A percentile compares a stretch with the other conserved stretches of the same genome.
These are phyloP conservation scores for Alectoria sarmentosa DNA, from an alignment of 495 filamentous ascomycete species.

Conservation along the genomic window DNA sequence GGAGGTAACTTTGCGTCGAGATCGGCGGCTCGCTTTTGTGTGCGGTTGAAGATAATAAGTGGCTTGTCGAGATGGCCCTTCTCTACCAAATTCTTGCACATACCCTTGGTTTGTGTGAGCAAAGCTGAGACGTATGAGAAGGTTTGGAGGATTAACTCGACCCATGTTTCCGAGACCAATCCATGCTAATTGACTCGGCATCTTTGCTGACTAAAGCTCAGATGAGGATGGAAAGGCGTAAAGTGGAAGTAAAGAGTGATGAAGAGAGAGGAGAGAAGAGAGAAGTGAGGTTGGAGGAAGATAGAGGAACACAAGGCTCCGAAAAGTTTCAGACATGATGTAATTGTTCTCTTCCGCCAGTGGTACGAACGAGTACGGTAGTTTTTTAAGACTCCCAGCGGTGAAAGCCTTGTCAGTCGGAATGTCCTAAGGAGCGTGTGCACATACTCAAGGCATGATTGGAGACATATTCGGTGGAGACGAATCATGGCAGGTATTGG, in stretches of 20 bases:
- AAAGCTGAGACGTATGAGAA: background rate
- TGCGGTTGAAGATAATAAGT: constrained; percentile 76
- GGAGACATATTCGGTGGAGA: too few relatives aligned
- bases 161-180: constrained; percentile 92
- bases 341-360: background rate
- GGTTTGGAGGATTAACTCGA: constrained; percentile 48
- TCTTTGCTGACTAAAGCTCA: constrained; percentile 24
- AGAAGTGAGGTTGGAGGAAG: too few relatives aligned
- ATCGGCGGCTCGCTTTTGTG: constrained; percentile 48
- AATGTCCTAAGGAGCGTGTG: too few relatives aligned
- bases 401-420: too few relatives aligned
- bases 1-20: constrained; percentile 46
- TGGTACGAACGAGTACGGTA: too few relatives aligned
- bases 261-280: background rate
- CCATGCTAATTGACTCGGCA: constrained; percentile 66
- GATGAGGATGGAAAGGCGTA: background rate
- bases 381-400: too few relatives aligned
- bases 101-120: constrained; percentile 50
- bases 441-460: too few relatives aligned
- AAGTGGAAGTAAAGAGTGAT: background rate
- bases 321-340: background rate
- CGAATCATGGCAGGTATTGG: too few relatives aligned
- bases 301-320: background rate
- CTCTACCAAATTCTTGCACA: constrained; percentile 73
- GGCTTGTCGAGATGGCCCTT: constrained; percentile 67